Evolutionary conservation across 257 asterid genomes (phyloP).

Genomic region (Parsonsia alboflavescens): DNA sequence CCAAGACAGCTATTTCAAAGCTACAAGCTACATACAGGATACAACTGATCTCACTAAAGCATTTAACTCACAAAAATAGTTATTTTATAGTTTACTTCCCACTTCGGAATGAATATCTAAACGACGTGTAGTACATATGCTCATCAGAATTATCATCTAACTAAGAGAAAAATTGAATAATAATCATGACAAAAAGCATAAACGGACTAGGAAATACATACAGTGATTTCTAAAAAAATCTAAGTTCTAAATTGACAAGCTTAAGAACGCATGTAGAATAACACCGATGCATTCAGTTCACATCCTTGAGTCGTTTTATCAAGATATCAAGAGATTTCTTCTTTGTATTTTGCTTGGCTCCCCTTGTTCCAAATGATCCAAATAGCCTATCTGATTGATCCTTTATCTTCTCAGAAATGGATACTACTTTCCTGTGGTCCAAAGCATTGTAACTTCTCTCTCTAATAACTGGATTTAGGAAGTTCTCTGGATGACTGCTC

Average conservation of each 20-base stretch:
- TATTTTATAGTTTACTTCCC: too few species aligned
- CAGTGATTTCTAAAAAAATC: background rate
- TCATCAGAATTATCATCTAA: too few species aligned
- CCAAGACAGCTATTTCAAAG: too few species aligned
- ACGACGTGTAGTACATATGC: too few species aligned
- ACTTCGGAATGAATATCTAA: too few species aligned
- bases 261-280: slow-evolving; percentile 26
- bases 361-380: slow-evolving; percentile 87
- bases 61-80: too few species aligned
- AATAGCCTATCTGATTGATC: slow-evolving; percentile 86
- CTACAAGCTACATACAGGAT: too few species aligned
- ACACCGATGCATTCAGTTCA: slow-evolving; percentile 38
- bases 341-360: slow-evolving; percentile 81
- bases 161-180: slow-evolving; percentile 14
- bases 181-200: background rate
- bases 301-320: slow-evolving; percentile 88
- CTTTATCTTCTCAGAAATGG: slow-evolving; percentile 82
- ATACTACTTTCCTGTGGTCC: slow-evolving; percentile 74
- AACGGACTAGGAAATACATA: slow-evolving; percentile 10
- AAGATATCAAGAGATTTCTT: slow-evolving; percentile 88
- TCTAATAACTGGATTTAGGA: slow-evolving; percentile 83
- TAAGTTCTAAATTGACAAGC: slow-evolving; percentile 28
- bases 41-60: too few species aligned
- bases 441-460: slow-evolving; percentile 80
- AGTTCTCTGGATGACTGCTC: slow-evolving; percentile 92